Conservation (phyloP, 192 early-diverging fungal species). For the Coemansia sp. region DNA sequence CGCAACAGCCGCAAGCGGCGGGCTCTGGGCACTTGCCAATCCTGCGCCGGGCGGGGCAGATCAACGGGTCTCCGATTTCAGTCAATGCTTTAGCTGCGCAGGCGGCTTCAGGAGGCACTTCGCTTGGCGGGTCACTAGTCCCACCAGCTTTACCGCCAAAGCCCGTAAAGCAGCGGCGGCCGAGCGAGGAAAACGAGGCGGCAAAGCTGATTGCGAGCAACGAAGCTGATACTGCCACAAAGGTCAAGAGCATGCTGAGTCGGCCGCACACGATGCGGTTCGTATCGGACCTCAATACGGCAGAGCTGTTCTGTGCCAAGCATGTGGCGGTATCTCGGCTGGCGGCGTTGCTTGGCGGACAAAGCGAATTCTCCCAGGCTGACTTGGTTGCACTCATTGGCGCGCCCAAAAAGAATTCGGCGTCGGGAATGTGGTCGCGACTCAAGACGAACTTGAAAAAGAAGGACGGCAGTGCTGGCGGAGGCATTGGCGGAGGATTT, state of each 20-base stretch:
- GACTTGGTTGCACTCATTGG: constrained; percentile 81
- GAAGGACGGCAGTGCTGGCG: constrained; percentile 39
- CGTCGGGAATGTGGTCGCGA: constrained; percentile 68
- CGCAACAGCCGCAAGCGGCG: constrained; percentile 13
- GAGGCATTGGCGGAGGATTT: constrained; percentile 16
- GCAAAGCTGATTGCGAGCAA: constrained; percentile 8
- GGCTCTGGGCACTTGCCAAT: constrained; percentile 22
- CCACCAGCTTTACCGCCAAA: constrained; percentile 13
- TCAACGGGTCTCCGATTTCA: constrained; percentile 24
- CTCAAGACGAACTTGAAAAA: constrained; percentile 68
- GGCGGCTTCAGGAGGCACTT: neutral
- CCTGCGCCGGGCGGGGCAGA: constrained; percentile 34
- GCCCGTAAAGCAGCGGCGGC: constrained; percentile 40
- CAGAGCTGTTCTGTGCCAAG: constrained; percentile 83
- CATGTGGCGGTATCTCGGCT: constrained; percentile 81
- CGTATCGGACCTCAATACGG: constrained; percentile 60
- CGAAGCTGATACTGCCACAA: constrained; percentile 40
- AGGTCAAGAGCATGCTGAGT: constrained; percentile 54
- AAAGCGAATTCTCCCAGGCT: constrained; percentile 66
- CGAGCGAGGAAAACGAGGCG: constrained; percentile 39
- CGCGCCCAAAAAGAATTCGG: constrained; percentile 65
- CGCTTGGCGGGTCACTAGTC: neutral
- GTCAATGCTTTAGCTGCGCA: constrained; percentile 19
- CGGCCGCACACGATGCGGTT: constrained; percentile 54
- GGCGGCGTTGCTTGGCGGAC: constrained; percentile 65